Conservation (phyloP, 331 rosid genomes). For the Rhamnella rubrinervis region DNA sequence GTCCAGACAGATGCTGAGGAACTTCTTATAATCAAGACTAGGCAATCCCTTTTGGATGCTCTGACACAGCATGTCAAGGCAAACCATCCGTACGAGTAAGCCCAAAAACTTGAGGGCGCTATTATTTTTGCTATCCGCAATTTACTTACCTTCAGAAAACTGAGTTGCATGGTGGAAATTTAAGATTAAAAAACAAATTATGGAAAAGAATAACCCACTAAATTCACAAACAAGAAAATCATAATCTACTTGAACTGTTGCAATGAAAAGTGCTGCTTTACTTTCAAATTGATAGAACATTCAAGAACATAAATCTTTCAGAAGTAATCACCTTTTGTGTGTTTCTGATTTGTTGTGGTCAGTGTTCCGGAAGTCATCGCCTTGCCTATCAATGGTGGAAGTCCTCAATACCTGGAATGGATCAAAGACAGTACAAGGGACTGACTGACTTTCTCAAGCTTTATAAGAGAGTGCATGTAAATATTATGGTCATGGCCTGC, state of each 20-base stretch:
- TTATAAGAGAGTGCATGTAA: neutral
- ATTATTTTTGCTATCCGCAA: neutral
- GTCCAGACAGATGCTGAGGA: conserved; percentile 91
- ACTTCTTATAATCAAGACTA: conserved; percentile 89
- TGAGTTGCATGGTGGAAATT: conserved; percentile 12
- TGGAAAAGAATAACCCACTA: neutral
- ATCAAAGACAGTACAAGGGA: conserved; percentile 84
- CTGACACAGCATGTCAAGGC: conserved; percentile 80
- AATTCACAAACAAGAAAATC: neutral
- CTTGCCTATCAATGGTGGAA: conserved; percentile 85
- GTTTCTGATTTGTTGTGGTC: conserved; percentile 18
- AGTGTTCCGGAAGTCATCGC: conserved; percentile 96
- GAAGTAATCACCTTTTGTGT: neutral
- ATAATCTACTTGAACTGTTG: neutral
- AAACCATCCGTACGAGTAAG: conserved; percentile 95
- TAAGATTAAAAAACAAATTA: neutral
- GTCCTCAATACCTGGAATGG: conserved; percentile 80
- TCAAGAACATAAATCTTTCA: neutral
- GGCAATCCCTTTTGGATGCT: conserved; percentile 90
- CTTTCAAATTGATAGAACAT: neutral
- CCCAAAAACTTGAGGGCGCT: conserved; percentile 12
- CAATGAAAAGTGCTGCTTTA: neutral
- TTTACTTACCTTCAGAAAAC: neutral
- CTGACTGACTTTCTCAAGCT: conserved; percentile 47
- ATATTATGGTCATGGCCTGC: too few relatives aligned